Evolutionary conservation across 257 asterid genomes (phyloP), one percentile per base, ranked within the genome.

Genomic region (Schizonepeta tenuifolia): DNA sequence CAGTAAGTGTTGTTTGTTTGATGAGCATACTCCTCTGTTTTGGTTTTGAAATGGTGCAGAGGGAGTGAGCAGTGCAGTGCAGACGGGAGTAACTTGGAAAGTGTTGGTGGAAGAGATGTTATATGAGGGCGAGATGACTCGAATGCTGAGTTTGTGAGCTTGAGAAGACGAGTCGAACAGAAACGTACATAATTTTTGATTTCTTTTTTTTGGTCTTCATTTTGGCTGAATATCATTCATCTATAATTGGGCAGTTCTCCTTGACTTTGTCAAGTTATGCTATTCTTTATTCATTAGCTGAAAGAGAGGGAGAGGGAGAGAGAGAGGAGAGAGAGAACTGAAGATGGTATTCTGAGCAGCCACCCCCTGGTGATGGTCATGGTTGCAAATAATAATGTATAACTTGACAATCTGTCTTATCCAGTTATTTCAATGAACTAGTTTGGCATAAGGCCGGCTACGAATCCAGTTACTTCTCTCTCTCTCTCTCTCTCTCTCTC

Each of bases 31-130:
- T 12, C 5, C 6, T 5, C 13, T 21, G 28, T n/a, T 15, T 15
- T 66, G 67, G n/a, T 20, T 40, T 31, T 7, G 11, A 3, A 69
- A 50, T 51, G 75, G 41, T 83, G 83, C 81, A 83, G 85, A 77
- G 72, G 81, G 85, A 78, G 76, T 78, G 72, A 80, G 77, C 61
- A 11, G 24, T 53, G 56, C 35, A 14, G 43, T 24, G 44, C 54
- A 7, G 35, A 60, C 47, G 36, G 36, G 21, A 17, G 64, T 24
- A 61, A 49, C 3, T 49, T 49, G 9, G 22, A 49, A 21, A 46
- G 55, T 43, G 40, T 17, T 15, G 36, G 59, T 43, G 53, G 75
- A 67, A 68, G 74, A 55, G 67, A 44, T 31, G 28, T 26, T 22
- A 17, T 17, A 6, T 7, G 40, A 49, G 44, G 72, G 47, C 55